phyloP scores from a whole-genome alignment of 192 early-diverging fungal species.

The Podila epicladia region DNA sequence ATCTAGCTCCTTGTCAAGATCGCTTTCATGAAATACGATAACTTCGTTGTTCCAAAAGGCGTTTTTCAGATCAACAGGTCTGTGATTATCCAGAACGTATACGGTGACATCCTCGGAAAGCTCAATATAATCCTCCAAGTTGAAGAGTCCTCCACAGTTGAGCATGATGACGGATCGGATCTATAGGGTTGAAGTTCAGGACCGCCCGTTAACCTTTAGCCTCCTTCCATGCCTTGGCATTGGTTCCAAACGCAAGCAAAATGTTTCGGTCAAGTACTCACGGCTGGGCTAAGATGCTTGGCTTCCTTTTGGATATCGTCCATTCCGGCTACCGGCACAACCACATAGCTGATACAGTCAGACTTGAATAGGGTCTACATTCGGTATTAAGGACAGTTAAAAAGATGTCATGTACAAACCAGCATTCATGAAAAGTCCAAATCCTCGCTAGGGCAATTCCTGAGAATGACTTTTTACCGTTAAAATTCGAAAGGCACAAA shows the following conservation, averaged over 20 bases:
- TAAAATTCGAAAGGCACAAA: constrained; percentile 85
- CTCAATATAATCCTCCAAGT: constrained; percentile 63
- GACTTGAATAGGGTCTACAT: constrained; percentile 74
- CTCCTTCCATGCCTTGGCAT: constrained; percentile 45
- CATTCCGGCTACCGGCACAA: constrained; percentile 77
- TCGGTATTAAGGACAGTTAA: background rate
- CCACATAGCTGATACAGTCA: constrained; percentile 84
- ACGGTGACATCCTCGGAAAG: constrained; percentile 75
- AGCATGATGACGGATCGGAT: constrained; percentile 82
- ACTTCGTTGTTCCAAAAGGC: constrained; percentile 81
- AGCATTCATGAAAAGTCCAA: background rate
- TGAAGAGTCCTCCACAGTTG: constrained; percentile 83
- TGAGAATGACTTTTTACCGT: constrained; percentile 54
- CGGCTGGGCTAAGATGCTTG: constrained; percentile 63
- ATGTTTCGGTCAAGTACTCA: constrained; percentile 26
- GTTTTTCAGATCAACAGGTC: constrained; percentile 89
- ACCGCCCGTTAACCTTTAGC: background rate
- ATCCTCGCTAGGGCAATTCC: background rate
- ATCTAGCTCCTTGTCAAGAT: constrained; percentile 73
- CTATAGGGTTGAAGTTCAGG: constrained; percentile 37
- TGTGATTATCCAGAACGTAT: constrained; percentile 87
- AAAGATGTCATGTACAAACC: background rate
- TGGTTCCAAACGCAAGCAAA: background rate
- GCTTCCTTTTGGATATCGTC: constrained; percentile 65
- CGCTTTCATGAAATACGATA: constrained; percentile 88